Percentiles rank a stretch among this genome's conserved stretches.
Evolutionary conservation across 257 asterid species (phyloP).

Genomic region (Solanum peruvianum): DNA sequence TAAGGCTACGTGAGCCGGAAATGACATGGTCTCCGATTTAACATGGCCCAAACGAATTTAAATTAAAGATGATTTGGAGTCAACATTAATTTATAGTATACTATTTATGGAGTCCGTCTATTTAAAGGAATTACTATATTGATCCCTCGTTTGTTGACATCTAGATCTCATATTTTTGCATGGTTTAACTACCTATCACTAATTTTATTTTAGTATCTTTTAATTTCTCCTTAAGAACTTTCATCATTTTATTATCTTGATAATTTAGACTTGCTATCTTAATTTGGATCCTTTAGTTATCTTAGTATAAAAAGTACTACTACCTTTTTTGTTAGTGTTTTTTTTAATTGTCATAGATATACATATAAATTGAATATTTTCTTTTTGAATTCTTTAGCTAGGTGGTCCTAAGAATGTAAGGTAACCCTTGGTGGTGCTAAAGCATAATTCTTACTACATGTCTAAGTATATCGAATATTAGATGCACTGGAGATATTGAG

Average conservation of each 20-base stretch:
- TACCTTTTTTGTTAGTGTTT: background rate
- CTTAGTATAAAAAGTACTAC: background rate
- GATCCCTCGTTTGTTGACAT: background rate
- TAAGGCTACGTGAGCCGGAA: background rate
- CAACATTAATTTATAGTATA: background rate
- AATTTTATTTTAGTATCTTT: too few relatives aligned
- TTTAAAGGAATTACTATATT: background rate
- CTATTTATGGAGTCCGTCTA: constrained; percentile 7
- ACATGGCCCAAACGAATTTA: background rate
- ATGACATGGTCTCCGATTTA: constrained; percentile 4
- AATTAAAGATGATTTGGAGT: background rate
- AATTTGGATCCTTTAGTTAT: background rate
- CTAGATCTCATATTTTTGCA: background rate
- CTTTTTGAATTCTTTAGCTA: background rate
- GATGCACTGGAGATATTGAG: background rate
- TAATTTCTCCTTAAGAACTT: background rate
- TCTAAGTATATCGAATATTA: background rate
- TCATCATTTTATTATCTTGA: background rate
- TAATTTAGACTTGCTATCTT: background rate
- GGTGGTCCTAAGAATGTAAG: background rate
- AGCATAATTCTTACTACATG: background rate
- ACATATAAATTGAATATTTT: background rate
- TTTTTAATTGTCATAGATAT: background rate
- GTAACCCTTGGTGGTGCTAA: background rate
- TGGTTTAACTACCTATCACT: background rate